Base-by-base conservation (phyloP, 2,329 filamentous ascomycete species). In the Xylariaceae sp. region DNA sequence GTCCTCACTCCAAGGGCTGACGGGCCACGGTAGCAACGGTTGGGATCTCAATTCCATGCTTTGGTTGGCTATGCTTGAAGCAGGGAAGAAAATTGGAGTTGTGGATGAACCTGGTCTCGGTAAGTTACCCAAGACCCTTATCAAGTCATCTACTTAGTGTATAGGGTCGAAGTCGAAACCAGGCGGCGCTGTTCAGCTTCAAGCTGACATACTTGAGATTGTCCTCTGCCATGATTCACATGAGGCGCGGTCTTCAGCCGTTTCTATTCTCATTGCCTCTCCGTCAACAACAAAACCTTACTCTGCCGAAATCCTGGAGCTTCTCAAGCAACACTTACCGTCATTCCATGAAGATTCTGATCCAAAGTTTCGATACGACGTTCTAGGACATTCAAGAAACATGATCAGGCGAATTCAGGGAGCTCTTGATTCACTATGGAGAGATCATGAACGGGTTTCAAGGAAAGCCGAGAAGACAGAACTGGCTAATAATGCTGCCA, bases 311-410 rank as follows among this genome's bases (percentile, higher is more conserved):
- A 81, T 87, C 0, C 77, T 97, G 2, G 71, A 75, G 2, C 79
- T 89, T 12, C 76, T 98, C 2, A 80, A 80, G 50, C 78, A 76
- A 32, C 85, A 90, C 56, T 74, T 98, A 2, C 80, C 83, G 1
- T 82, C 87, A 16, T 85, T 93, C 61, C 89, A 96, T 69, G 85
- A 91, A 2, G 93, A 97, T 60, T 86, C 90, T 0, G 92, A 97
- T 69, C 87, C 93, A 5, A 91, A 93, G 65, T 89, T 93, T 62
- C 86, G 95, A 54, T 89, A 93, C 55, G 91, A 96, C 64, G 80
- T 96, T 1, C 80, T 93, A 21, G 86, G 86, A 20, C 83, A 90
- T 59, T 85, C 89, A 2, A 88, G 90, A 59, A 87, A 88, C 64
- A 85, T 98, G 70, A 84, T 93, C 56, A 87, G 89, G 65, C 86